Evolutionary conservation across 805 yeast genomes (phyloP), one percentile per base, ranked within the genome.

Genomic region (Metschnikowia peoriensis): DNA sequence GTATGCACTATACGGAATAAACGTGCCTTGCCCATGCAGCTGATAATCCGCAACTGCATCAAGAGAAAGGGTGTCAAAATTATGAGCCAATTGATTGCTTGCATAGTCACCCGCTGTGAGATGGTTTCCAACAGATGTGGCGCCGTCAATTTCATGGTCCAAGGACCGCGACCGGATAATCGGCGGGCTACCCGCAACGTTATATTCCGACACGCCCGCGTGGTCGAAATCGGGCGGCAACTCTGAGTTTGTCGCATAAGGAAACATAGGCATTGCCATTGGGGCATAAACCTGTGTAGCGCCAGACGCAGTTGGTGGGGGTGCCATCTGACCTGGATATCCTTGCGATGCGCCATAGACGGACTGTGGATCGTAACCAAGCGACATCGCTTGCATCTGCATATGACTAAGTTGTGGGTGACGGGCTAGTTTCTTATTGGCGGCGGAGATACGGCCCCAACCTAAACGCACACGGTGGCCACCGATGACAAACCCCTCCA

Each of bases 401-500:
- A 73, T 68, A 47, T 67, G 74, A 60, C 63, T 17, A 52, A 62
- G 62, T 10, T 64, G 69, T 38, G 66, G 72, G 37, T 64, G 49
- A 29, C 35, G 35, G 35, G 12, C 35, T 12, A 46, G 37, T 14
- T 28, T 37, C 38, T 46, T 53, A 46, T 49, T 52, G 49, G 32
- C 39, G 35, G 50, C 47, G 7, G 47, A 43, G 41, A 47, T 77
- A 59, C 90, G 79, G 32, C 97, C 97, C 97, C 97, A 91, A 48
- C 93, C 85, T 52, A 91, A 78, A 61, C 96, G 77, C 46, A 91
- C 84, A 55, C 93, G 79, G 52, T 89, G 85, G 52, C 89, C 91
- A 47, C 92, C 93, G 60, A 91, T 85, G 38, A 90, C 89, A 65
- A 84, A 89, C 9, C 96, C 96, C 70, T 91, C 96, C 96, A 91